A percentile compares a stretch with the other conserved stretches of the same genome.
Conservation (phyloP, 1,139 yeast genomes). For the Pichia inconspicua region DNA sequence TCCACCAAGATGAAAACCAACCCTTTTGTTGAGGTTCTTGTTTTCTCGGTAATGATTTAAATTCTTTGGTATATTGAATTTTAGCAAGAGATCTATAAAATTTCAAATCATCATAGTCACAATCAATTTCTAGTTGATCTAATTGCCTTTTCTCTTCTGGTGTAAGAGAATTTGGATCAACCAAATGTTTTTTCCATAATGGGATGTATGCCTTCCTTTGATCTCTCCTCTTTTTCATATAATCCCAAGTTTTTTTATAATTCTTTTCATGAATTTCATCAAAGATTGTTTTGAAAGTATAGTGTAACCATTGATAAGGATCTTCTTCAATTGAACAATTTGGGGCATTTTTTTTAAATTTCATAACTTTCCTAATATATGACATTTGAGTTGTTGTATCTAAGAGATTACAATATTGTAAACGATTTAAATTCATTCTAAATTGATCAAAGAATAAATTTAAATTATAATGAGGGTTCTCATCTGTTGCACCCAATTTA, state of each 20-base stretch:
- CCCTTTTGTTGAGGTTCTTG: constrained; percentile 27
- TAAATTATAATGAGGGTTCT: constrained; percentile 65
- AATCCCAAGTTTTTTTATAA: constrained; percentile 85
- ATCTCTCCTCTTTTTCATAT: constrained; percentile 62
- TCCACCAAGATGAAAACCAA: constrained; percentile 62
- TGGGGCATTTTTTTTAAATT: constrained; percentile 69
- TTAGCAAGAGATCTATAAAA: constrained; percentile 79
- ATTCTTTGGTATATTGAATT: constrained; percentile 53
- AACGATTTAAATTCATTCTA: constrained; percentile 73
- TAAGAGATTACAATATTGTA: constrained; percentile 75
- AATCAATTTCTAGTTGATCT: constrained; percentile 46
- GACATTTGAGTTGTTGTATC: constrained; percentile 79
- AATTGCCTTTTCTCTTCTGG: constrained; percentile 36
- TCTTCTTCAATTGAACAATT: constrained; percentile 48
- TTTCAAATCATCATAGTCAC: constrained; percentile 72
- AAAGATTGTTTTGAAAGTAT: constrained; percentile 65
- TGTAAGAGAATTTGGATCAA: constrained; percentile 21
- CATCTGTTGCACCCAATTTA: constrained; percentile 65
- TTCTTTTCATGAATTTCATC: constrained; percentile 76
- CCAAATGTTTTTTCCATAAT: constrained; percentile 53
- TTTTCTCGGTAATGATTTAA: constrained; percentile 18
- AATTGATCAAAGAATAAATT: constrained; percentile 82
- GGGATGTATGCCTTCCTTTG: constrained; percentile 62
- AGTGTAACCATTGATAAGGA: constrained; percentile 76
- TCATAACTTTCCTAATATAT: constrained; percentile 68